These are phyloP conservation scores for Colletotrichum incanum DNA, from an alignment of 2,329 filamentous ascomycete genomes.

Conservation along the genomic window DNA sequence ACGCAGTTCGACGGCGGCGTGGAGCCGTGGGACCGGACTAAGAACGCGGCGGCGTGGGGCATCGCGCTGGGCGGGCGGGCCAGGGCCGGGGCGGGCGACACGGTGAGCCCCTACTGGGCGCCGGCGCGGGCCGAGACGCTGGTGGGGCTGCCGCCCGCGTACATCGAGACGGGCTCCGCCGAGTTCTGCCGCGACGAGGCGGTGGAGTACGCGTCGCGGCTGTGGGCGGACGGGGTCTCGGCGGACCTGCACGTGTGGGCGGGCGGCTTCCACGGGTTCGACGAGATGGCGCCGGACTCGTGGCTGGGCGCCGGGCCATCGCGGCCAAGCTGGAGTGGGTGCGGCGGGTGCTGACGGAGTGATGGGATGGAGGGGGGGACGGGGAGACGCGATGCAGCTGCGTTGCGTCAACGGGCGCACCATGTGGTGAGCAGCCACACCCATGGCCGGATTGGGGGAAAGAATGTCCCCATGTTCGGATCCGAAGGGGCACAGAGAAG, in stretches of 20 bases:
- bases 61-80: constrained; percentile 32
- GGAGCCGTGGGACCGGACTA: constrained; percentile 42
- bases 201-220: constrained; percentile 49
- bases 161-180: constrained; percentile 46
- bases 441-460: neutral
- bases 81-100: constrained; percentile 32
- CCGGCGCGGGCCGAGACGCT: constrained; percentile 44
- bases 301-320: constrained; percentile 9
- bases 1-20: constrained; percentile 45
- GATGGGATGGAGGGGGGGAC: neutral
- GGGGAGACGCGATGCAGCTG: neutral
- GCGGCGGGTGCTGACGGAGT: no score
- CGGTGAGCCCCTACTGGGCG: constrained; percentile 42
- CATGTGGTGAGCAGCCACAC: neutral
- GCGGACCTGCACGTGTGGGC: constrained; percentile 61
- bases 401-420: neutral
- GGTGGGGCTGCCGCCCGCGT: constrained; percentile 43
- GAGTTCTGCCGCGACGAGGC: constrained; percentile 47
- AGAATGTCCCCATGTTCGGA: neutral
- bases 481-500: no score
- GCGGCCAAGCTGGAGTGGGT: neutral
- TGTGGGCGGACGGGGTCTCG: constrained; percentile 57
- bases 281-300: constrained; percentile 44
- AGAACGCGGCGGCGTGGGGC: constrained; percentile 43
- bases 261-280: constrained; percentile 58